Conservation (phyloP, 805 yeast species). For the Lipomyces oligophaga region DNA sequence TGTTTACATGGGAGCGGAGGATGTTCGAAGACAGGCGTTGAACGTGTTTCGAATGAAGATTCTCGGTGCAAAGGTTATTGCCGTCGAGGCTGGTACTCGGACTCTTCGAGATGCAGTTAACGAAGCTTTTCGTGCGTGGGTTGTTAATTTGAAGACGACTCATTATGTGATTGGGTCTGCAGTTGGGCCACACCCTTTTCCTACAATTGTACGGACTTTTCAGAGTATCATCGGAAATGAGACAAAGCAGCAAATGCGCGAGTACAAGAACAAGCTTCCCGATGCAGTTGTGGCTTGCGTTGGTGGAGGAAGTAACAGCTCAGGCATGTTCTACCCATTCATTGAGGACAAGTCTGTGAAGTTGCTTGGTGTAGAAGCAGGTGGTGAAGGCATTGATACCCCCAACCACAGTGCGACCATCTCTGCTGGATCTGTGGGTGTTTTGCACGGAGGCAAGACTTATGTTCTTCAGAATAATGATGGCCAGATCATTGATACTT, state of each 20-base stretch:
- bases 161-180: constrained; percentile 98
- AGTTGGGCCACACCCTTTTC: constrained; percentile 99
- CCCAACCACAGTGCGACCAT: constrained; percentile 90
- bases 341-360: constrained; percentile 74
- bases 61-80: constrained; percentile 90
- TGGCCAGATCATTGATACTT: constrained; percentile 97
- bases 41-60: constrained; percentile 97
- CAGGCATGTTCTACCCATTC: constrained; percentile 94
- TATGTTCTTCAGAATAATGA: constrained; percentile 85
- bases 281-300: constrained; percentile 97
- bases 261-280: constrained; percentile 80
- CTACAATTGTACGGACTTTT: constrained; percentile 95
- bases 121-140: constrained; percentile 97
- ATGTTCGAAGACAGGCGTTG: constrained; percentile 95
- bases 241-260: constrained; percentile 84
- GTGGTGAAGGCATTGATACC: constrained; percentile 94
- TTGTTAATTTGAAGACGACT: constrained; percentile 74
- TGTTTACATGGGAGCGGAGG: constrained; percentile 98
- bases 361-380: constrained; percentile 95
- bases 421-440: constrained; percentile 95
- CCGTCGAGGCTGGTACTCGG: constrained; percentile 91
- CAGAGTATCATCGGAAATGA: constrained; percentile 96
- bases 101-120: constrained; percentile 97
- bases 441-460: constrained; percentile 95
- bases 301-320: constrained; percentile 97